Evolutionary conservation across 2,329 filamentous ascomycete species (phyloP).

Genomic region (Paradendryphiella salina): DNA sequence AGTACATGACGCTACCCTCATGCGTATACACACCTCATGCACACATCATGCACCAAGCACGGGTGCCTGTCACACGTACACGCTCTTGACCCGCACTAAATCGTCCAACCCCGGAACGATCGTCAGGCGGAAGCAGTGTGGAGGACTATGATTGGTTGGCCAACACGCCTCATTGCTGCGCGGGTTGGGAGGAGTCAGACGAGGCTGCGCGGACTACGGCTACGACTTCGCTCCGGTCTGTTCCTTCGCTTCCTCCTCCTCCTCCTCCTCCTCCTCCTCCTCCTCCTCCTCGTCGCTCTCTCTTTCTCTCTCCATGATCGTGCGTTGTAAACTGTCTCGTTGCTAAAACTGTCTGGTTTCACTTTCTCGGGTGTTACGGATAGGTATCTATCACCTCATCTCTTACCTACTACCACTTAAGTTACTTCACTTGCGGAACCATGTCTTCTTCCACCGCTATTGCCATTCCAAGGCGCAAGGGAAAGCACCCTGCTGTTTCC

Average conservation of each 20-base stretch:
- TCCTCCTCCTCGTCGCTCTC: neutral
- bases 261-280: neutral
- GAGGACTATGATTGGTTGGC: slow-evolving; percentile 2
- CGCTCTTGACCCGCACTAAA: slow-evolving; percentile 11
- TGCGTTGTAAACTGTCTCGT: neutral
- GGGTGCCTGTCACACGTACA: slow-evolving; percentile 21
- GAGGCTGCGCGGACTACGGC: slow-evolving; percentile 3
- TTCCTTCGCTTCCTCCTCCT: neutral
- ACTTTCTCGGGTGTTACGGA: neutral
- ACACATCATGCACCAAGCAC: neutral
- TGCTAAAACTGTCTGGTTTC: neutral
- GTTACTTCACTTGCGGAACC: neutral
- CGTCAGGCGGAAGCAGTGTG: slow-evolving; percentile 10
- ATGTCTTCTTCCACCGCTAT: slow-evolving; percentile 53
- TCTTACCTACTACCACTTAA: neutral
- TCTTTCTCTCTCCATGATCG: neutral
- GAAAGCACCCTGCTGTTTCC: slow-evolving; percentile 17
- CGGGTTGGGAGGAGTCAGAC: slow-evolving; percentile 5
- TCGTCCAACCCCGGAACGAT: slow-evolving; percentile 4
- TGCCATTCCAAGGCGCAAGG: slow-evolving; percentile 62
- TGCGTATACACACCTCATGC: neutral
- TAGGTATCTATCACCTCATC: neutral
- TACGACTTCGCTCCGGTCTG: neutral
- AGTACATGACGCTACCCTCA: neutral
- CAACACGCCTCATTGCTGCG: slow-evolving; percentile 4